A percentile compares a stretch with the other conserved stretches of the same genome.
These are phyloP conservation scores for Plicaturopsis crispa DNA, from an alignment of 768 basidiomycete species.

Conservation along the genomic window DNA sequence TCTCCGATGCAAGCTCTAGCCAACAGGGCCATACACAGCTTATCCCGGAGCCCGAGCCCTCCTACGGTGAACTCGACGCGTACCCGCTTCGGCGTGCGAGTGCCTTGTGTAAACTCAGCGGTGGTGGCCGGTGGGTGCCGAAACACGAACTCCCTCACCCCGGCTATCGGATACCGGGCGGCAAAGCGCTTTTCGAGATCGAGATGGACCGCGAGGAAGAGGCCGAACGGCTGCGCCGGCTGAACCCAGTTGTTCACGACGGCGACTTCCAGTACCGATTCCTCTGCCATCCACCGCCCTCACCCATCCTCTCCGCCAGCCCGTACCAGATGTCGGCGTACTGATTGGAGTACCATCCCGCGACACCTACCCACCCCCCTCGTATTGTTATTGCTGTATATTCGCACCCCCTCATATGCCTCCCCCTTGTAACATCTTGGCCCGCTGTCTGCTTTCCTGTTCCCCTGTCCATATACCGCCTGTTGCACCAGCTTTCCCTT, in stretches of 20 bases:
- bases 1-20: background rate
- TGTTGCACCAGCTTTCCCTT: too few relatives aligned
- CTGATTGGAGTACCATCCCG: constrained; percentile 22
- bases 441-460: too few relatives aligned
- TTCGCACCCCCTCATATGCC: too few relatives aligned
- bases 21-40: constrained; percentile 25
- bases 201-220: constrained; percentile 63
- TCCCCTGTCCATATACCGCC: too few relatives aligned
- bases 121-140: constrained; percentile 78
- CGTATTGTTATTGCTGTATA: background rate
- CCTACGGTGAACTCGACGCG: constrained; percentile 63
- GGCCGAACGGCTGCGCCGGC: constrained; percentile 36
- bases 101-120: constrained; percentile 68
- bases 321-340: constrained; percentile 58
- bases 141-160: constrained; percentile 32
- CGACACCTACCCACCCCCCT: constrained; percentile 1
- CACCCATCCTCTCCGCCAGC: constrained; percentile 29
- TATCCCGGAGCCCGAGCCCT: constrained; percentile 35
- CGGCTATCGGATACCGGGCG: constrained; percentile 52
- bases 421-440: too few relatives aligned
- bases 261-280: constrained; percentile 67
- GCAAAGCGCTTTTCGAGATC: constrained; percentile 60
- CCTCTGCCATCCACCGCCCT: constrained; percentile 38
- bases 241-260: constrained; percentile 61
- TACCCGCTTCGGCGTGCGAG: constrained; percentile 66